phyloP scores from a whole-genome alignment of 225 moss, liverwort and hornwort genomes.

The Sphagnum contortum region DNA sequence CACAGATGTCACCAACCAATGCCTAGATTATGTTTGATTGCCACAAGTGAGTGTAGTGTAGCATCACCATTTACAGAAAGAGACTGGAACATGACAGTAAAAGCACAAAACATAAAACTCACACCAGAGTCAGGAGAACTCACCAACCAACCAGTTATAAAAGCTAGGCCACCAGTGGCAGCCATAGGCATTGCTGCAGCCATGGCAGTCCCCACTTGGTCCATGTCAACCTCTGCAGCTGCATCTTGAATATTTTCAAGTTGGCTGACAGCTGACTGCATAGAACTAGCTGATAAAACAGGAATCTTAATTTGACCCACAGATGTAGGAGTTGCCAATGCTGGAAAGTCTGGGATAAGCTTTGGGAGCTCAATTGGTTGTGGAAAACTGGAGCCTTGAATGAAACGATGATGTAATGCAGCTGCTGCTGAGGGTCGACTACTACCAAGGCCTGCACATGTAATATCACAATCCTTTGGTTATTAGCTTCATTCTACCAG shows the following conservation, averaged over 20 bases:
- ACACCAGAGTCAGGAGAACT: slow-evolving; percentile 4
- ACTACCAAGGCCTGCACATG: slow-evolving; percentile 52
- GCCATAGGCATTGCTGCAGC: slow-evolving; percentile 21
- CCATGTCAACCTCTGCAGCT: slow-evolving; percentile 12
- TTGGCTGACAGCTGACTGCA: slow-evolving; percentile 13
- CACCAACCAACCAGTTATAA: slow-evolving; percentile 61
- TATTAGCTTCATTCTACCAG: too few species aligned
- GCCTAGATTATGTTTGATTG: too few species aligned
- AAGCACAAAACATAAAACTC: too few species aligned
- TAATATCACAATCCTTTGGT: too few species aligned
- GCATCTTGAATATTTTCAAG: slow-evolving; percentile 15
- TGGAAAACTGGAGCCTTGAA: slow-evolving; percentile 33
- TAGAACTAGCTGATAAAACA: slow-evolving; percentile 12
- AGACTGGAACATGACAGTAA: too few species aligned
- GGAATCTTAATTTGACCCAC: slow-evolving; percentile 21
- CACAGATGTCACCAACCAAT: too few species aligned
- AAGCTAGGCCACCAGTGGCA: slow-evolving; percentile 36
- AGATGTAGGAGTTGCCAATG: slow-evolving; percentile 20
- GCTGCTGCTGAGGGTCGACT: slow-evolving; percentile 86
- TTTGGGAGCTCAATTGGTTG: slow-evolving; percentile 18
- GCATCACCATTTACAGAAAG: too few species aligned
- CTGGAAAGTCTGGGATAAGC: slow-evolving; percentile 24
- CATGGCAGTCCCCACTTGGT: slow-evolving; percentile 16
- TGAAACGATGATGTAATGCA: slow-evolving; percentile 72
- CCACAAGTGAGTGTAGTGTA: too few species aligned